Conservation (phyloP, 2,329 filamentous ascomycete genomes). For the Arachnomyces sp. region DNA sequence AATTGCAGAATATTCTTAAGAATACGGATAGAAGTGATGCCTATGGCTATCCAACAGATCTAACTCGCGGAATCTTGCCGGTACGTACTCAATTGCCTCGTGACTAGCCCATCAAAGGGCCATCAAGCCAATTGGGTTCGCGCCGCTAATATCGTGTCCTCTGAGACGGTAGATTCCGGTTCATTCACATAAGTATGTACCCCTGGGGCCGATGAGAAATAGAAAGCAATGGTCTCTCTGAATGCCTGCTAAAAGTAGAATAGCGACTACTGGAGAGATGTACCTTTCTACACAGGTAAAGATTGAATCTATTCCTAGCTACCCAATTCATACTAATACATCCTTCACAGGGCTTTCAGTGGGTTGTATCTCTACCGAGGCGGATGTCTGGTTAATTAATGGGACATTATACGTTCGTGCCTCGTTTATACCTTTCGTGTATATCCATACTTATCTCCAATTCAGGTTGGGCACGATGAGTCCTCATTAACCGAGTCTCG, state of each 20-base stretch:
- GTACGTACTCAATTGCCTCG: constrained; percentile 26
- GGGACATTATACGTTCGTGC: constrained; percentile 44
- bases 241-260: constrained; percentile 26
- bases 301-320: constrained; percentile 29
- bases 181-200: constrained; percentile 33
- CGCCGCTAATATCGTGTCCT: constrained; percentile 11
- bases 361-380: constrained; percentile 51
- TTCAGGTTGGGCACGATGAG: constrained; percentile 49
- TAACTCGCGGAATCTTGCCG: constrained; percentile 53
- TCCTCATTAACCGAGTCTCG: constrained; percentile 43
- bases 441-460: constrained; percentile 3
- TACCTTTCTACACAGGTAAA: constrained; percentile 38
- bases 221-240: background rate
- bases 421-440: background rate
- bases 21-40: constrained; percentile 45
- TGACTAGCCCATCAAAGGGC: constrained; percentile 1
- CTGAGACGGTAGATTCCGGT: constrained; percentile 26
- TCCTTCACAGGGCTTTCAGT: constrained; percentile 40
- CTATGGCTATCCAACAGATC: constrained; percentile 53
- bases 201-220: background rate
- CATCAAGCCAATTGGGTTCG: constrained; percentile 1
- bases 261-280: constrained; percentile 50
- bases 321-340: constrained; percentile 16
- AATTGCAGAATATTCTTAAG: constrained; percentile 48
- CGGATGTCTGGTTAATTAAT: constrained; percentile 53